Conservation (phyloP, 192 early-diverging fungal genomes). For the Rhizophagus clarus region DNA sequence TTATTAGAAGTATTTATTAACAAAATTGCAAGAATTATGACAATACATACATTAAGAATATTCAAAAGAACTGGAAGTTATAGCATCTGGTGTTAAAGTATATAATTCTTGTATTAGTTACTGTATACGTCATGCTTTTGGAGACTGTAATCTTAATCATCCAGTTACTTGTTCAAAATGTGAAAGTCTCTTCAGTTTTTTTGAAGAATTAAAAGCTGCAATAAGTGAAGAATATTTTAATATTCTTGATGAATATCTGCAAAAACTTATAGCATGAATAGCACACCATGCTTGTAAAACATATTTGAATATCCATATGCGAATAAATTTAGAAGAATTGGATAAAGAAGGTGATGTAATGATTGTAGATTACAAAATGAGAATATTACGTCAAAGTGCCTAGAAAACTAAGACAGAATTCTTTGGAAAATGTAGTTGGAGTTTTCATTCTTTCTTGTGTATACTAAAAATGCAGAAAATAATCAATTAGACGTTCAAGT, state of each 20-base stretch:
- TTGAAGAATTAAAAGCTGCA: background rate
- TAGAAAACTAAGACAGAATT: background rate
- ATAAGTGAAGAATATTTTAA: background rate
- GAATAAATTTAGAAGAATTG: no score
- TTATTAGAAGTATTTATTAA: conserved; percentile 12
- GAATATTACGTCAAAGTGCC: background rate
- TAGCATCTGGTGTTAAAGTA: background rate
- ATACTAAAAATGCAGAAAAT: no score
- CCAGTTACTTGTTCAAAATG: background rate
- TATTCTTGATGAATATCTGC: background rate
- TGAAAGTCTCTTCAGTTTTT: conserved; percentile 1
- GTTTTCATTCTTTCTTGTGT: no score
- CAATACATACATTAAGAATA: background rate
- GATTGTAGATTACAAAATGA: conserved; percentile 19
- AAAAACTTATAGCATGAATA: no score
- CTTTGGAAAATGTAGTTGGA: no score
- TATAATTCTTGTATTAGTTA: conserved; percentile 14
- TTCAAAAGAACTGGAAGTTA: conserved; percentile 5
- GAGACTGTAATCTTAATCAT: conserved; percentile 1
- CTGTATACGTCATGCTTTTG: conserved; percentile 2
- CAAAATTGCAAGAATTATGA: background rate
- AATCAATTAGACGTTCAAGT: no score
- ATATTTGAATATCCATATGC: no score
- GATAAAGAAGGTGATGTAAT: background rate
- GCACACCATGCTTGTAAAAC: no score